Base-by-base conservation (phyloP, 495 filamentous ascomycete genomes). In the Geoglossum glabrum region DNA sequence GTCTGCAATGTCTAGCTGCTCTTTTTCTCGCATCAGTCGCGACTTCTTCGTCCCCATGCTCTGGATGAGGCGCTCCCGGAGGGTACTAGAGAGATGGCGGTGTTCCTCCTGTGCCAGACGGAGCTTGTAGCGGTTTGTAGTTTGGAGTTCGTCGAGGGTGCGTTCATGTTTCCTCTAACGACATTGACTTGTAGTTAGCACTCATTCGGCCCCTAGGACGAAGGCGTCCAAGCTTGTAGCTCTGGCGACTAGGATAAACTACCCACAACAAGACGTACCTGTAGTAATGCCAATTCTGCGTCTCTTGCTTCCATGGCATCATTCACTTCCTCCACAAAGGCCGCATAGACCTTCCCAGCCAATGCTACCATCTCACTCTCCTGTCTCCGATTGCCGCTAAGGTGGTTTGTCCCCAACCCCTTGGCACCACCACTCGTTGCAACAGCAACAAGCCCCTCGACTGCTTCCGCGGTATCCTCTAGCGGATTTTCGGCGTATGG, bases 71-170 rank as follows among this genome's bases (percentile, higher is more conserved):
- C 92, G 87, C 59, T 93, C 84, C 40, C 87, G 85, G 26, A 97
- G 74, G 4, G 86, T 95, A 17, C 73, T 70, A 0, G 85, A 74
- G n/a, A 97, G 75, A 0, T 82, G 76, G 28, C 77, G 76, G 70
- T 87, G 86, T 70, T 97, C 90, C 66, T 87, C 78, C 54, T 82
- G 77, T 28, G 90, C 90, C 55, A 90, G 79, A 63, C 84, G 81
- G 54, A 81, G 70, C 56, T 84, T 74, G 65, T 80, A 86, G 54
- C 72, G 72, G 61, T 76, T 74, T 7, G 72, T 72, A 36, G 69
- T 71, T n/a, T 74, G 59, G 61, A 77, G 69, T 46, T 81, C 74
- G 49, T 66, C 65, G 19, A 72, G 67, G 61, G 73, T 78, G 58
- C 73, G 75, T 54, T 81, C 74, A 61, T 75, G 30, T n/a, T 49